These are phyloP conservation scores for Pseudocercospora pini-densiflorae DNA, from an alignment of 2,329 filamentous ascomycete genomes.

Conservation along the genomic window DNA sequence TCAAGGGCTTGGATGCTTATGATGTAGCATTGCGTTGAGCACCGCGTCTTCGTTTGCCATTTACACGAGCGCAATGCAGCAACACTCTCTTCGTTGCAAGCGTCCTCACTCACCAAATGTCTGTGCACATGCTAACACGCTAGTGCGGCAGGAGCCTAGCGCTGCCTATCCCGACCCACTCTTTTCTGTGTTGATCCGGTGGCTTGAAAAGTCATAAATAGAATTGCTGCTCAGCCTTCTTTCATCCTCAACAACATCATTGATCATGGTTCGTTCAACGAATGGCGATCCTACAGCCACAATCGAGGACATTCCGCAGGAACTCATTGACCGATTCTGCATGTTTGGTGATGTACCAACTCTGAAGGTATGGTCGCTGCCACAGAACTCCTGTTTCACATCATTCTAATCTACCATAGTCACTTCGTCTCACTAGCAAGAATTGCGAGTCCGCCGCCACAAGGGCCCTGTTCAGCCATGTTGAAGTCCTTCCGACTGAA, in stretches of 20 bases:
- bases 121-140: background rate
- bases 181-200: background rate
- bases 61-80: too few relatives aligned
- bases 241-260: background rate
- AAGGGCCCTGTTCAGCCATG: slow-evolving; percentile 10
- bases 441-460: slow-evolving; percentile 7
- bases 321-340: slow-evolving; percentile 4
- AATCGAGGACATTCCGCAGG: background rate
- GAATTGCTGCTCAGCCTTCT: background rate
- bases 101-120: slow-evolving; percentile 1
- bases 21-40: background rate
- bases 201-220: background rate
- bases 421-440: slow-evolving; percentile 1
- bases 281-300: slow-evolving; percentile 1
- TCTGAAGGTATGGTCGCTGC: background rate
- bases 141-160: background rate
- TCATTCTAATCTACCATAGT: background rate
- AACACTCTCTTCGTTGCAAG: too few relatives aligned
- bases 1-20: too few relatives aligned
- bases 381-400: background rate
- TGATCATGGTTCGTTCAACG: slow-evolving; percentile 1
- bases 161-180: background rate
- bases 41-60: background rate
- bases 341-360: background rate
- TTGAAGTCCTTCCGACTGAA: slow-evolving; percentile 4